A percentile compares a stretch with the other conserved stretches of the same genome.
Evolutionary conservation across 805 yeast species (phyloP).

Genomic region (Candida montana): DNA sequence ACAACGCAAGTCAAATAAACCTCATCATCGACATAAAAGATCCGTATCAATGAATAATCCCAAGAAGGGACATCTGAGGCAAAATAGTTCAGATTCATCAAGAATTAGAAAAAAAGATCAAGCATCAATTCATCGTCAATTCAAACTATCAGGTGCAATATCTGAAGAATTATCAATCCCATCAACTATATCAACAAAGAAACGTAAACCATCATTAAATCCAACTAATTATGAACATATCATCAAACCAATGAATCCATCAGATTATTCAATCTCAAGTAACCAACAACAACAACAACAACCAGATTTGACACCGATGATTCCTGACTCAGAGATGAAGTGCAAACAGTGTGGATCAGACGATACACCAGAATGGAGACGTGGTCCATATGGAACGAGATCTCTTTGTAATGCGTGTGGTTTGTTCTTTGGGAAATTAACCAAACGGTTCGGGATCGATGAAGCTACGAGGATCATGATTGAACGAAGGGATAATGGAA

Average conservation of each 20-base stretch:
- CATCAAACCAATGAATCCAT: constrained; percentile 22
- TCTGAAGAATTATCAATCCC: background rate
- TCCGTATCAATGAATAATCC: background rate
- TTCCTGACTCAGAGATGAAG: constrained; percentile 10
- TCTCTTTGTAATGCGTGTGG: constrained; percentile 94
- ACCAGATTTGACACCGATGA: background rate
- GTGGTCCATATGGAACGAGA: constrained; percentile 79
- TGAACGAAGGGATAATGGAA: constrained; percentile 20
- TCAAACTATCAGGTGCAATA: background rate
- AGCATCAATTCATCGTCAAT: background rate
- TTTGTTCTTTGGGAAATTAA: constrained; percentile 58
- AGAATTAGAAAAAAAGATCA: background rate
- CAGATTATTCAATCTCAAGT: too few relatives aligned
- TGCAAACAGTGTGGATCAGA: constrained; percentile 71
- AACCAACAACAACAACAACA: background rate
- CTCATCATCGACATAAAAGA: background rate
- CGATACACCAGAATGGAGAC: constrained; percentile 89
- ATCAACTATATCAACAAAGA: background rate
- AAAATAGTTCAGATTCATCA: background rate
- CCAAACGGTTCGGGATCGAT: constrained; percentile 40
- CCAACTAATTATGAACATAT: constrained; percentile 12
- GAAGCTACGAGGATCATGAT: constrained; percentile 24
- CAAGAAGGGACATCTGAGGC: constrained; percentile 1
- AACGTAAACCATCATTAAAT: background rate
- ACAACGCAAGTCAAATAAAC: too few relatives aligned